Evolutionary conservation across 1,139 yeast species (phyloP), one percentile per base, ranked within the genome.

Genomic region (Blastobotrys elegans): DNA sequence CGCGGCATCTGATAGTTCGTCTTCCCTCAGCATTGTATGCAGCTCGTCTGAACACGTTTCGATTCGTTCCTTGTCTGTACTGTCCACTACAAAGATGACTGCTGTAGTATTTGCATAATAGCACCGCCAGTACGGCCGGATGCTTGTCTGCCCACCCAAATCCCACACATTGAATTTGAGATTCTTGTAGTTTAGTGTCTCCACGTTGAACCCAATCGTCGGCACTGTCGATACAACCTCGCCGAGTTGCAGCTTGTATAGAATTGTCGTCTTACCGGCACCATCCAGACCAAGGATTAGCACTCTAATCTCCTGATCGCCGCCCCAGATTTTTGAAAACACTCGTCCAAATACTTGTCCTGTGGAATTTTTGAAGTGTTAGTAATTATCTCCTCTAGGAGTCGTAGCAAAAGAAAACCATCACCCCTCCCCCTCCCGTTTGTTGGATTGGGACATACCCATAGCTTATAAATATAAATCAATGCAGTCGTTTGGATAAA

Each of bases 71-170:
- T 84, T 84, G 70, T 92, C 98, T 2, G 97, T 92, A 5, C 97
- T 88, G 65, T 92, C 98, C 44, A 92, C 97, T 53, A 92, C 98
- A 62, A 92, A 92, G 58, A 92, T 90, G 30, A 79, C 96, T 0
- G 97, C 97, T 13, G 96, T 95, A 0, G 98, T 90, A 63, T 89
- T 88, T 50, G 95, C 87, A 66, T 92, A 92, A 68, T 92, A 92
- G 66, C 97, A 92, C 60, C 98, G 76, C 98, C 98, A 92, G 69
- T 92, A 92, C 1, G 98, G 97, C 59, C 98, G 77, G 58, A 92
- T 92, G 21, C 95, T 83, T 1, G 97, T 90, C 67, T 92, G 98
- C 1, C 98, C 98, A 52, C 98, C 98, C 55, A 92, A 76, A 71
- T 92, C 98, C 84, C 84, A 79, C 36, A 80, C 84, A 65, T 92